Evolutionary conservation across 2,329 filamentous ascomycete genomes (phyloP).

Genomic region (Ophiostoma ips): DNA sequence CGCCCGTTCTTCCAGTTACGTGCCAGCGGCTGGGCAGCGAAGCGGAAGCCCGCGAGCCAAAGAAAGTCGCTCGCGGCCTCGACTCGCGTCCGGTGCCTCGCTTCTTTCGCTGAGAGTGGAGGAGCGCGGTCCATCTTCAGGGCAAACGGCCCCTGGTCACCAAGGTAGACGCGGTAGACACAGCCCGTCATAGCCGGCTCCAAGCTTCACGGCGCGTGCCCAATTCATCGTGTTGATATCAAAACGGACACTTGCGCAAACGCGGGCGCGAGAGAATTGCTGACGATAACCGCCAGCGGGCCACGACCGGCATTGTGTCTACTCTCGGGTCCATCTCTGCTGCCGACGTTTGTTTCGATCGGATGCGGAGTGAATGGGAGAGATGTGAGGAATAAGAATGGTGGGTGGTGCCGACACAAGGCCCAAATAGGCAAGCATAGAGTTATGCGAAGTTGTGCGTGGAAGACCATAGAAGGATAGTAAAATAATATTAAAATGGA

Average conservation of each 20-base stretch:
- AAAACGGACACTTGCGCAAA: slow-evolving; percentile 6
- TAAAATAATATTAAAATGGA: no score
- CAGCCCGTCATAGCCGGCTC: slow-evolving; percentile 1
- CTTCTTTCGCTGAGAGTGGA: neutral
- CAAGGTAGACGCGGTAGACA: slow-evolving; percentile 7
- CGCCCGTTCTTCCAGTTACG: slow-evolving; percentile 6
- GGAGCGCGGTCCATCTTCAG: slow-evolving; percentile 4
- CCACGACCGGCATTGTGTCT: neutral
- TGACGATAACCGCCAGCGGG: slow-evolving; percentile 1
- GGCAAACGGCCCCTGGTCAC: slow-evolving; percentile 6
- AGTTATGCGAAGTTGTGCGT: no score
- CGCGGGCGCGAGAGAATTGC: neutral
- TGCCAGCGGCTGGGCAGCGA: neutral
- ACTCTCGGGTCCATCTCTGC: slow-evolving; percentile 1
- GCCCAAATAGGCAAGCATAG: no score
- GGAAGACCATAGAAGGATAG: no score
- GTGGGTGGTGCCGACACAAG: no score
- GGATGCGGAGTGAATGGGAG: no score
- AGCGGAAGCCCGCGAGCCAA: slow-evolving; percentile 1
- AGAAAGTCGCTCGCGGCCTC: slow-evolving; percentile 4
- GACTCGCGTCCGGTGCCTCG: neutral
- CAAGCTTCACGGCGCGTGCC: neutral
- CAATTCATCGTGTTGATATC: slow-evolving; percentile 6
- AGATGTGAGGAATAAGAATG: no score
- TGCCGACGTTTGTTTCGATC: no score